phyloP scores from a whole-genome alignment of 495 filamentous ascomycete genomes.

The Penicillium canescens region DNA sequence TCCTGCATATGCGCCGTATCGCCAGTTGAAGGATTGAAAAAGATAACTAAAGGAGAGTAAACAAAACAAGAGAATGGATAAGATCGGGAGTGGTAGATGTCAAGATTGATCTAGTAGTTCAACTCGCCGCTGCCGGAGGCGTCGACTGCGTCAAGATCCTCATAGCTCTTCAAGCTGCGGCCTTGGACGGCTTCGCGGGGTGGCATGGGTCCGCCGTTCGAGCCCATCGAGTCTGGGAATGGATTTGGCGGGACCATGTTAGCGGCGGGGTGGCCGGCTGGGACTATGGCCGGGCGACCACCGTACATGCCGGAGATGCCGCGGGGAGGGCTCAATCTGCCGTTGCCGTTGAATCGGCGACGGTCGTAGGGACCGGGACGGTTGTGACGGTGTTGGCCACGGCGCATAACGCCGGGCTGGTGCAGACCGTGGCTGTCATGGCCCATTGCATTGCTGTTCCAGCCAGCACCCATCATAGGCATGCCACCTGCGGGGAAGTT shows the following conservation, averaged over 20 bases:
- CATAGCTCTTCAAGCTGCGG: constrained; percentile 90
- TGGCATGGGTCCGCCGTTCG: constrained; percentile 64
- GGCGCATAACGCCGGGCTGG: constrained; percentile 60
- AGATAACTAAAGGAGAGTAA: constrained; percentile 5
- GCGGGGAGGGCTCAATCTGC: constrained; percentile 45
- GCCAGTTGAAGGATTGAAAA: constrained; percentile 8
- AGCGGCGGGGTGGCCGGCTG: constrained; percentile 44
- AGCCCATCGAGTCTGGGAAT: constrained; percentile 48
- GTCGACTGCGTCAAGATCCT: constrained; percentile 84
- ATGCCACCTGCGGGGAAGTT: constrained; percentile 37
- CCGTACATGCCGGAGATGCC: constrained; percentile 39
- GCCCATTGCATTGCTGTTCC: constrained; percentile 47
- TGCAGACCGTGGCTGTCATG: constrained; percentile 44
- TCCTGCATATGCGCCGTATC: constrained; percentile 8
- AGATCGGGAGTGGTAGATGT: neutral
- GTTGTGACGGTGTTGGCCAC: constrained; percentile 51
- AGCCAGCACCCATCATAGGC: constrained; percentile 55
- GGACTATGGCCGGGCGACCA: constrained; percentile 38
- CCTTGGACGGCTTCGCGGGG: constrained; percentile 87
- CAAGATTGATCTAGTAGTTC: constrained; percentile 50
- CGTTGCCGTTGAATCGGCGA: constrained; percentile 37
- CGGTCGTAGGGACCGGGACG: constrained; percentile 62
- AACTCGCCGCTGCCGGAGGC: constrained; percentile 57
- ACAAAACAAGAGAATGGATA: constrained; percentile 2
- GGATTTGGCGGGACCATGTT: constrained; percentile 42